Evolutionary conservation across 495 filamentous ascomycete species (phyloP), one percentile per base, ranked within the genome.

Genomic region (Aspergillus sclerotiicarbonarius): DNA sequence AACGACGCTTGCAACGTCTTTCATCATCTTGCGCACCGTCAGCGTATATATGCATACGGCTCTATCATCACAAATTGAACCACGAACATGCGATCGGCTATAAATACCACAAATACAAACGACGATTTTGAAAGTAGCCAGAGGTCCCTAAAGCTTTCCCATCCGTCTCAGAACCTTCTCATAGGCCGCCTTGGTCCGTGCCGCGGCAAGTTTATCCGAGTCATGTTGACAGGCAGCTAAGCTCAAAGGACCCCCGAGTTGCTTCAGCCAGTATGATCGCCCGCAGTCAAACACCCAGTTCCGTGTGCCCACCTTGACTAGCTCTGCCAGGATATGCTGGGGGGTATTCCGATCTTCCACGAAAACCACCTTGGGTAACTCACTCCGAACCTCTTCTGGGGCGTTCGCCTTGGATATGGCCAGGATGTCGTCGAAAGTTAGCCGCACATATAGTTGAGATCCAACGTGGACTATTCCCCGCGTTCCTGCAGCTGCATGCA

Each of bases 201-300:
- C 51, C n/a, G 49, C 20, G 50, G 69, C 70, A 16, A 72, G 43
- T 19, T 37, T 56, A 39, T 72, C 67, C n/a, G 61, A 64, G 57
- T 74, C 63, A 30, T 59, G 53, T 33, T 64, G 66, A 55, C 67
- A 68, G 8, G 57, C 56, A 12, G 58, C 54, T 10, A 74, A 57
- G 52, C 68, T 72, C 57, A 74, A 60, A 6, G 70, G 67, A 0
- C 71, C 71, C 4, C 68, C 63, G 0, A 71, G 55, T 32, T 70
- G 67, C 39, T 67, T 70, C 41, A 74, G 33, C 71, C 71, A 74
- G 48, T 72, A 74, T 16, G 70, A 72, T 37, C 68, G 60, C 10
- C 71, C 67, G 49, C 72, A 75, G 35, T 75, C 69, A 59, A 75
- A 75, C 12, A 70, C 4, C 72, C 72, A 75, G 37, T 75, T 69